Evolutionary conservation across 305 asterid genomes (phyloP).

Genomic region (Fraxinus xanthoxyloides): DNA sequence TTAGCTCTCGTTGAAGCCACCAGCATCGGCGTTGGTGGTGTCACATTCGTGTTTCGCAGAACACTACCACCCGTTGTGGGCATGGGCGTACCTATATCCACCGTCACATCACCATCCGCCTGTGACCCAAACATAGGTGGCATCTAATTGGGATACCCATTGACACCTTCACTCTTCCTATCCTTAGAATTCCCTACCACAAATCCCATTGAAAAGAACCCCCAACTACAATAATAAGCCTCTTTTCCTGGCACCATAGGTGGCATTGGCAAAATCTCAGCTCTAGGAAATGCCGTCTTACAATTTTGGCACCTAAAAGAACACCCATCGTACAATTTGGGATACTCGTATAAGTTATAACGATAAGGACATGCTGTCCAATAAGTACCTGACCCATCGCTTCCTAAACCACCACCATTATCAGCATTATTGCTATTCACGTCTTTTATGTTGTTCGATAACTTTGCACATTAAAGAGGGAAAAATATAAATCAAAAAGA

Average conservation of each 20-base stretch:
- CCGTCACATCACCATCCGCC: background rate
- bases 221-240: constrained; percentile 94
- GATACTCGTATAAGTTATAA: constrained; percentile 67
- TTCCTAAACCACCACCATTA: constrained; percentile 12
- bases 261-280: constrained; percentile 63
- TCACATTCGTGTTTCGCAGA: background rate
- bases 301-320: constrained; percentile 72
- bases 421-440: constrained; percentile 15
- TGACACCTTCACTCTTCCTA: constrained; percentile 14
- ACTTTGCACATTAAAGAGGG: too few relatives aligned
- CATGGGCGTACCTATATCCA: background rate
- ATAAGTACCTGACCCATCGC: constrained; percentile 25
- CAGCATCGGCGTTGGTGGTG: background rate
- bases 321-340: constrained; percentile 62
- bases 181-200: constrained; percentile 31
- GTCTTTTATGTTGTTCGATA: constrained; percentile 14
- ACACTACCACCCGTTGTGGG: background rate
- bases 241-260: constrained; percentile 76
- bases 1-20: constrained; percentile 19
- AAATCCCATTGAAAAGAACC: constrained; percentile 82
- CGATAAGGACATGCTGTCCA: constrained; percentile 97
- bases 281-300: constrained; percentile 66
- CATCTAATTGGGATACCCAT: constrained; percentile 72
- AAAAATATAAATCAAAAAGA: too few relatives aligned
- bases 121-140: constrained; percentile 54